Base-by-base conservation (phyloP, 2,329 filamentous ascomycete genomes). In the Aspergillus sp. region DNA sequence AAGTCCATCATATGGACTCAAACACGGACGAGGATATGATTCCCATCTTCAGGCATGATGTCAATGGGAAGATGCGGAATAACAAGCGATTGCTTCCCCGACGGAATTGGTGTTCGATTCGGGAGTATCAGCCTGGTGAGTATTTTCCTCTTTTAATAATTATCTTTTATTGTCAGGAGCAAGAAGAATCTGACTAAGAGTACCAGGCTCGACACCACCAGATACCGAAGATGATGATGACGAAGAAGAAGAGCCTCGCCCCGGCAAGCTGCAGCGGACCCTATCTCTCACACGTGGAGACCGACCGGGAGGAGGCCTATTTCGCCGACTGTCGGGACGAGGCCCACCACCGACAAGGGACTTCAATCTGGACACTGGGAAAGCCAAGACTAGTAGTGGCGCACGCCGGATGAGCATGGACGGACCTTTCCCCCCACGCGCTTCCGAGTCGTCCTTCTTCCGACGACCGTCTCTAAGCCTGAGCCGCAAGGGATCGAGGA, bases 1-100 rank as follows among this genome's bases (percentile, higher is more conserved):
- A 80, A 50, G 66, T 81, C 28, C 80, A 83, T 57, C 78, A 82
- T 57, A 67, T 84, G 42, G 79, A 83, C 58, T 64, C 69, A 0
- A 75, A 90, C 47, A 98, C 93, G 0, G 88, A 97, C 48, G 93
- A 98, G 67, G 82, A 88, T 66, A 94, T 98, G 87, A 93, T 97
- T 39, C 88, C 91, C 0, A 82, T 98, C 51, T 98, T 98, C 65
- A 80, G 78, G 1, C 82, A 88, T 48, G 93, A 94, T 54, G 88
- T 96, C 1, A 89, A 96, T 58, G 87, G 88, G 36, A 94, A 88
- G 65, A 77, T 82, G 19, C 80, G 93, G 51, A 97, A 95, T 68
- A 98, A 98, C 66, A 94, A 88, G 60, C 82, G 84, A 50, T 74
- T 98, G 1, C 74, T 97, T 7, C 90, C 90, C 19, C 85, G 93